Base-by-base conservation (phyloP, 208 protist genomes). In the Wallacemonas rigidus region DNA sequence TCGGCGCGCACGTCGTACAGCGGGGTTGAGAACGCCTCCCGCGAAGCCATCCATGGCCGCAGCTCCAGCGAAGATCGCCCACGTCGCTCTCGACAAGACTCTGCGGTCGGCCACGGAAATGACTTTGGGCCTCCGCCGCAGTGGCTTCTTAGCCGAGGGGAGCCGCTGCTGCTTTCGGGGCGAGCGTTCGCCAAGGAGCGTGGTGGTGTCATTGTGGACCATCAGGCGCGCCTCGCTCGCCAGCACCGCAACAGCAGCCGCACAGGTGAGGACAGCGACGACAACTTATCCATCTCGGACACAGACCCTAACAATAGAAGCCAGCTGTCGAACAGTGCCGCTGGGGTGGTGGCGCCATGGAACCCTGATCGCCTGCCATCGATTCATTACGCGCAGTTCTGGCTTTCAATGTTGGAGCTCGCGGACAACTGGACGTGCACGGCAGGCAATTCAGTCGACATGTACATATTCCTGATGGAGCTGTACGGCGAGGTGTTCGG, bases 381-480 rank as follows among this genome's bases (percentile, higher is more conserved):
- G 4, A 74, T 96, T 14, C 87, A 76, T 17, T 96, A 85, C 72
- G 75, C 70, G 44, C 91, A 96, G 75, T 96, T 96, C 70, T 94
- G 89, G 87, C 63, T 77, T 36, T 89, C 91, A 0, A 94, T 96
- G 87, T 69, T 96, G 71, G 85, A 93, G 79, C 78, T 96, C 53
- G 86, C 87, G 39, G 91, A 96, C 67, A 96, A 94, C 77, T 96
- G 91, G 89, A 96, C 89, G 12, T 83, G 72, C 68, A 90, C 79
- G 57, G 88, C 70, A 15, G 80, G 79, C 1, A 84, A 94, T 74
- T 85, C 84, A 47, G 70, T 79, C 17, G 91, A 96, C 78, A 85
- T 81, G 17, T 88, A 85, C 38, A 60, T 86, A 26, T 94, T 96
- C 69, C 55, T 96, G 9, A 76, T 86, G 70, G 89, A 94, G 77